These are phyloP conservation scores for Agaricus blazei DNA, from an alignment of 768 basidiomycete genomes.

Conservation along the genomic window DNA sequence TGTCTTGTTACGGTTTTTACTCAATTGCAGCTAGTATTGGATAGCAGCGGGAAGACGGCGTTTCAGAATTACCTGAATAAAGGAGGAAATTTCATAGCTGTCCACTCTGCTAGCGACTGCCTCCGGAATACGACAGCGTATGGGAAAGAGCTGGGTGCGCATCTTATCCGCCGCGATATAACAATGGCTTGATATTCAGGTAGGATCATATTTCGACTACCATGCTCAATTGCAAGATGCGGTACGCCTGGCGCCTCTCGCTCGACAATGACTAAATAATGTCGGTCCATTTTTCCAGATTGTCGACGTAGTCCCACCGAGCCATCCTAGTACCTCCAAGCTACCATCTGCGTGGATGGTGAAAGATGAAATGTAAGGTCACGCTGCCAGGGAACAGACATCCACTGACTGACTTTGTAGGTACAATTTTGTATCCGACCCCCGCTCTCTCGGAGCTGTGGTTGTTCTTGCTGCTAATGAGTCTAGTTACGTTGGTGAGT, in stretches of 20 bases:
- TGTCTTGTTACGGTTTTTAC: neutral
- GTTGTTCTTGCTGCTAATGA: slow-evolving; percentile 66
- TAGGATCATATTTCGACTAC: slow-evolving; percentile 67
- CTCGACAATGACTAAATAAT: neutral
- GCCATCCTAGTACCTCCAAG: slow-evolving; percentile 58
- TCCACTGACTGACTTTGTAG: slow-evolving; percentile 21
- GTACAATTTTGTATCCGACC: slow-evolving; percentile 74
- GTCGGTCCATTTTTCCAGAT: slow-evolving; percentile 29
- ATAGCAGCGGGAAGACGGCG: slow-evolving; percentile 51
- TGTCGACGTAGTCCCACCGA: slow-evolving; percentile 48
- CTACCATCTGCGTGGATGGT: slow-evolving; percentile 49
- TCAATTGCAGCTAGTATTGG: slow-evolving; percentile 42
- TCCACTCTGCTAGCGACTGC: slow-evolving; percentile 63
- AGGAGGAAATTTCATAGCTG: slow-evolving; percentile 67
- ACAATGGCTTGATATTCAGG: neutral
- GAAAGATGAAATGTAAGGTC: slow-evolving; percentile 53
- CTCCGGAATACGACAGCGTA: slow-evolving; percentile 56
- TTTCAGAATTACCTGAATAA: slow-evolving; percentile 59
- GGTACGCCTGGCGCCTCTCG: slow-evolving; percentile 30
- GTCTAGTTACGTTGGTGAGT: slow-evolving; percentile 51
- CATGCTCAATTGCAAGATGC: slow-evolving; percentile 64
- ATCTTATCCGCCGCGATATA: neutral
- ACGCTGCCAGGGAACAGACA: neutral
- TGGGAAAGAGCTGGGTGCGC: slow-evolving; percentile 48
- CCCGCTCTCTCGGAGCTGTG: slow-evolving; percentile 53